Conservation (phyloP, 257 asterid species). For the Solanum acaule region DNA sequence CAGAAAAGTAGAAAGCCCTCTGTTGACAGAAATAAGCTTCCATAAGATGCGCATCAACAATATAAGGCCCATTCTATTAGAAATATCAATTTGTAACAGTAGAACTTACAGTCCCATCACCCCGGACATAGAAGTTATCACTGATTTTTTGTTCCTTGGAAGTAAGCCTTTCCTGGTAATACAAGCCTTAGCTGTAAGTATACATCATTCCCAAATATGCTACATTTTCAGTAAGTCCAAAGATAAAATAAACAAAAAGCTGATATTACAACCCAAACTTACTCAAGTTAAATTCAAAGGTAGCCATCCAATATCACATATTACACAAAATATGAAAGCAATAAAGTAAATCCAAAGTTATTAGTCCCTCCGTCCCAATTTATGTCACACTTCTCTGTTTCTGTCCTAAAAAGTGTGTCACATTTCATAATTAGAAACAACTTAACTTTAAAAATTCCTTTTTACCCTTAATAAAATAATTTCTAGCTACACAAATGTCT, state of each 20-base stretch:
- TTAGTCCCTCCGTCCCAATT: background rate
- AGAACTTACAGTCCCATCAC: slow-evolving; percentile 94
- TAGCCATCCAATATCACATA: background rate
- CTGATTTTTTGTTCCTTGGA: slow-evolving; percentile 90
- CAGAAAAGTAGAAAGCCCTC: slow-evolving; percentile 96
- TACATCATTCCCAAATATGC: background rate
- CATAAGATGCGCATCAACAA: slow-evolving; percentile 10
- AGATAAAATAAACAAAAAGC: background rate
- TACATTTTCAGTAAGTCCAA: background rate
- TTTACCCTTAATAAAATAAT: background rate
- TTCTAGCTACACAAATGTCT: too few species aligned
- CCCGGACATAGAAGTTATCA: slow-evolving; percentile 93
- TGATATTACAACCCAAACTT: background rate
- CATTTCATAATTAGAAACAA: background rate
- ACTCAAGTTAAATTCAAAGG: background rate
- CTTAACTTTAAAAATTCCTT: background rate
- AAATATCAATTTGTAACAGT: background rate
- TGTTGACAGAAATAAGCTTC: slow-evolving; percentile 23
- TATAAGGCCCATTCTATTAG: background rate
- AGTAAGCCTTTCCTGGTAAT: slow-evolving; percentile 67
- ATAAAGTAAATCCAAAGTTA: background rate
- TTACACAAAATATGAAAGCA: background rate
- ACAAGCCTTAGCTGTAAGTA: background rate
- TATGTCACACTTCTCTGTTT: background rate
- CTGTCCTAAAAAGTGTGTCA: background rate